These are phyloP conservation scores for Sphaerulina vaccinii DNA, from an alignment of 2,329 filamentous ascomycete genomes.

Conservation along the genomic window DNA sequence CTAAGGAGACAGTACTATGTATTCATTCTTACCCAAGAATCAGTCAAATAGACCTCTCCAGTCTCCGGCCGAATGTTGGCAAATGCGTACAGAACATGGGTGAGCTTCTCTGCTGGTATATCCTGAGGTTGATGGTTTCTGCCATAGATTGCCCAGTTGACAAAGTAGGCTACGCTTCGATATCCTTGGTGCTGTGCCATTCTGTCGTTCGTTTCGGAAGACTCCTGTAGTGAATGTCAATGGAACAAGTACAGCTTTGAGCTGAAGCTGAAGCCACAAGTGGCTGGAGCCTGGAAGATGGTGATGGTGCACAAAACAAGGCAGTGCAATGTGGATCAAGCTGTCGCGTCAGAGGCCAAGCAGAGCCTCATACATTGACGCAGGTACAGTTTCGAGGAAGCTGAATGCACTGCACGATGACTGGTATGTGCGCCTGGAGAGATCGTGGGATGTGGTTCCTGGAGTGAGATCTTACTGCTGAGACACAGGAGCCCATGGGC, in stretches of 20 bases:
- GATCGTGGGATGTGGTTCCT: not conserved
- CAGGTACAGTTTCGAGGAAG: not conserved
- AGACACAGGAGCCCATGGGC: not conserved
- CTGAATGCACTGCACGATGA: not conserved
- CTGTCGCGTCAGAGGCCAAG: not conserved
- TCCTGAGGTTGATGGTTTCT: slow-evolving; percentile 78
- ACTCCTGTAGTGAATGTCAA: not conserved
- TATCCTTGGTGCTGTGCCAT: slow-evolving; percentile 30
- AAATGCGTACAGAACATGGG: slow-evolving; percentile 88
- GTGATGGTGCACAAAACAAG: not conserved
- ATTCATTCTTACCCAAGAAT: slow-evolving; percentile 50
- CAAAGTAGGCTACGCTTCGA: slow-evolving; percentile 37
- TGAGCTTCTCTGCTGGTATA: slow-evolving; percentile 75
- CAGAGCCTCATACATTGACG: not conserved
- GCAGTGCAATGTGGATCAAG: not conserved
- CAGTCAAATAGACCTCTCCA: slow-evolving; percentile 74
- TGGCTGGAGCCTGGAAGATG: not conserved
- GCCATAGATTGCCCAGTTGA: slow-evolving; percentile 42
- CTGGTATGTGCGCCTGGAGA: not conserved
- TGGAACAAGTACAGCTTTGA: not conserved
- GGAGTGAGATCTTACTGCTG: not conserved
- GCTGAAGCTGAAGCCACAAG: not conserved
- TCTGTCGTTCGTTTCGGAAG: not conserved
- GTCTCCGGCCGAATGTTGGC: slow-evolving; percentile 77
- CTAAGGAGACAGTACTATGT: not conserved